Evolutionary conservation across 2,329 filamentous ascomycete genomes (phyloP), one percentile per base, ranked within the genome.

Genomic region (Bipolaris victoriae): DNA sequence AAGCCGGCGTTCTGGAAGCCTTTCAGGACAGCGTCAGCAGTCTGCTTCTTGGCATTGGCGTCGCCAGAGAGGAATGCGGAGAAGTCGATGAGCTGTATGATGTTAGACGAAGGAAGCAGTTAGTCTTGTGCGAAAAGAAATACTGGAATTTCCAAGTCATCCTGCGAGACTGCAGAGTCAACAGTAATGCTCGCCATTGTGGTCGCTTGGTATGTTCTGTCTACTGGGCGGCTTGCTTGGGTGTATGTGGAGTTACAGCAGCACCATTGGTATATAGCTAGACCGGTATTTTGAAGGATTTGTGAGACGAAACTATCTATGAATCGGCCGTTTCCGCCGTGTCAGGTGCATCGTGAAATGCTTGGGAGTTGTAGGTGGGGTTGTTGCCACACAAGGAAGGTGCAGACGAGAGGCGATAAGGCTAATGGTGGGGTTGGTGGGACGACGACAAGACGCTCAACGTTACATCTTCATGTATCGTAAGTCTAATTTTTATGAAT

Each of bases 1-100:
- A 97, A 97, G 55, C 93, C 93, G 2, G 92, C 90, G 1, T 85
- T 88, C 68, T 92, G 90, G 80, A 97, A 96, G 40, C 91, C 92
- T 51, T 86, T 73, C 11, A 94, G 86, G 65, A 97, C 88, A 39
- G 89, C 86, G 51, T 86, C 77, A 20, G 92, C 92, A 1, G 90
- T 87, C 41, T 83, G 78, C 49, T 83, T 79, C 66, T 88, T 89
- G 64, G 89, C 80, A 9, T 81, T 68, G 0, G 84, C 79, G 18
- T 83, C 82, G 33, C 89, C 89, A 55, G 82, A 77, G 48, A 91
- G 84, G 76, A 93, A 95, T 41, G 82, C 82, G 11, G 85, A 86
- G 74, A 96, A 93, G 81, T 96, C 88, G 71, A 93, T 90, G 67
- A 92, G 83, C 90, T 92, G 57, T 6, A 2, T 5, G 18, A 26